Base-by-base conservation (phyloP, 441 rosid genomes). In the Biscutella laevigata region DNA sequence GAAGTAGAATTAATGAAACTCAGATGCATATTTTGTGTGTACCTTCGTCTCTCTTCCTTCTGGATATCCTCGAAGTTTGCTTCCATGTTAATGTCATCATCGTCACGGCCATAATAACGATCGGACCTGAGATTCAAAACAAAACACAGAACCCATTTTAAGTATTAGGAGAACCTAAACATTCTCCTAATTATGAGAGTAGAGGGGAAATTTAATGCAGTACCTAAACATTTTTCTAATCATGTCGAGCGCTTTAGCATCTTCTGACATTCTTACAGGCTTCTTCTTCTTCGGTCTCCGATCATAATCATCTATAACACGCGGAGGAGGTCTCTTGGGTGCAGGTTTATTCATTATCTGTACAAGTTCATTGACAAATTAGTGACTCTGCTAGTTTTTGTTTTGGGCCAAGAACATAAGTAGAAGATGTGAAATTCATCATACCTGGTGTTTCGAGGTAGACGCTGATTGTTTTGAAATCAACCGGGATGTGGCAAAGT, bases 41-140 rank as follows among this genome's bases (percentile, higher is more conserved):
- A 89, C 97, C 95, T 89, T 59, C 71, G 60, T 45, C 22, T 71
- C 68, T 84, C 95, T 69, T 89, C 95, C 43, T 14, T 47, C 79
- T 64, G 21, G 40, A 82, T 80, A 49, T 82, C 97, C 0, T 80
- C 91, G 35, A 72, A 84, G 67, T 64, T 78, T 5, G 87, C 87
- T 70, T 84, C 95, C 95, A 86, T 86, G 76, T 70, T 66, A 45
- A 71, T 67, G 56, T 67, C 84, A 42, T 59, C 56, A 57, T 58
- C 55, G 0, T 62, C 76, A 29, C 61, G 58, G 25, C 51, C 68
- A 1, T 74, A 59, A 54, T 7, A 80, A 41, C 75, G 76, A 6
- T 67, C 48, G 8, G 70, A 58, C 5, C 63, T 66, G 43, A n/a
- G n/a, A n/a, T n/a, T n/a, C n/a, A n/a, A n/a, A n/a, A n/a, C n/a